Evolutionary conservation across 2,329 filamentous ascomycete species (phyloP).

Genomic region (Metarhizium album): DNA sequence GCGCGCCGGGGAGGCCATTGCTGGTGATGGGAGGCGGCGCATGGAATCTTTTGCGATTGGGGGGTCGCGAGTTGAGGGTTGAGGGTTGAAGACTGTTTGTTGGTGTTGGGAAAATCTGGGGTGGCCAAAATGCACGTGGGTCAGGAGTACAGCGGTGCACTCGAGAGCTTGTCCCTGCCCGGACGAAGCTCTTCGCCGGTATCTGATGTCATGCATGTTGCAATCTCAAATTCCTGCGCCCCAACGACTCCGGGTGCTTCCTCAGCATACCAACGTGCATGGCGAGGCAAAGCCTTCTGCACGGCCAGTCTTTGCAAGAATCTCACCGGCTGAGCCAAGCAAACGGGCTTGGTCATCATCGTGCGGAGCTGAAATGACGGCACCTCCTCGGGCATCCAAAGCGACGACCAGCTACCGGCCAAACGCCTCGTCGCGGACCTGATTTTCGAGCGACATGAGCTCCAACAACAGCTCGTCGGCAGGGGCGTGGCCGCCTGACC

Average conservation of each 20-base stretch:
- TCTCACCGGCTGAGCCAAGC: not conserved
- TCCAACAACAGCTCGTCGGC: constrained; percentile 20
- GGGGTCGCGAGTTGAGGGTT: no score
- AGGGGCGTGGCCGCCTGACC: constrained; percentile 29
- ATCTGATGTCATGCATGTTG: no score
- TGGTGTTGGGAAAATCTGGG: no score
- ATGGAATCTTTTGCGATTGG: constrained; percentile 7
- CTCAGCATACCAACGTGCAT: not conserved
- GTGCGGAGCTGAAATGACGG: constrained; percentile 1
- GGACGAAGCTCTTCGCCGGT: no score
- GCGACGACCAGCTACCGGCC: constrained; percentile 2
- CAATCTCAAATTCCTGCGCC: not conserved
- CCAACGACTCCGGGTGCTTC: not conserved
- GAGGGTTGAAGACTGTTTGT: no score
- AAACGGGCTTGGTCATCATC: not conserved
- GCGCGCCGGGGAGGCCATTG: constrained; percentile 29
- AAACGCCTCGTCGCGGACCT: constrained; percentile 9
- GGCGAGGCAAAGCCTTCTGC: not conserved
- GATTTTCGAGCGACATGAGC: constrained; percentile 26
- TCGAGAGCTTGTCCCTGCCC: no score
- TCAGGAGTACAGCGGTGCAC: no score
- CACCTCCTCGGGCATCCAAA: not conserved
- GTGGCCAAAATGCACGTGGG: no score
- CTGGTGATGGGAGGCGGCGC: constrained; percentile 22
- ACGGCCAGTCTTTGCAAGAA: not conserved